These are phyloP conservation scores for Leccinum aurantiacum DNA, from an alignment of 768 basidiomycete species.

Conservation along the genomic window DNA sequence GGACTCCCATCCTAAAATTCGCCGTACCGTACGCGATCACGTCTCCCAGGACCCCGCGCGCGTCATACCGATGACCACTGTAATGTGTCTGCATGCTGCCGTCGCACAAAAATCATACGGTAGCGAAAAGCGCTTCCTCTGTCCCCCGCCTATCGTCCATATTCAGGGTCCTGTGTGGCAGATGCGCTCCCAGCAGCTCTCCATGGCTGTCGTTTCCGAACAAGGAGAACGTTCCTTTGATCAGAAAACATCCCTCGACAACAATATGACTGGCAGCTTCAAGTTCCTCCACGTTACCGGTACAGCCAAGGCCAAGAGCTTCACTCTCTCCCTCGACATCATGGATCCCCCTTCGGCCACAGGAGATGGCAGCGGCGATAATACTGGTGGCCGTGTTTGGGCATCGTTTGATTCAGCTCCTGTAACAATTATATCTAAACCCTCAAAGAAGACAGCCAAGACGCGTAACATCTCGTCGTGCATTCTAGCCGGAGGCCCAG, in stretches of 20 bases:
- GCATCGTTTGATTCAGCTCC: constrained; percentile 90
- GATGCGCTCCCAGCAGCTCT: constrained; percentile 75
- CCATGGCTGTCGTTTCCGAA: constrained; percentile 86
- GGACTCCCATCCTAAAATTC: constrained; percentile 74
- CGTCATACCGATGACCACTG: constrained; percentile 86
- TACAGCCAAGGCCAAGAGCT: constrained; percentile 87
- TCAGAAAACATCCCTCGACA: constrained; percentile 81
- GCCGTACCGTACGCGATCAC: constrained; percentile 82
- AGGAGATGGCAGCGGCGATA: constrained; percentile 36
- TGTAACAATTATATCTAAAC: constrained; percentile 94
- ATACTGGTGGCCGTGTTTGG: constrained; percentile 69
- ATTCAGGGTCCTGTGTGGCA: constrained; percentile 88
- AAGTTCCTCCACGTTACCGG: constrained; percentile 89
- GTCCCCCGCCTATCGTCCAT: constrained; percentile 90
- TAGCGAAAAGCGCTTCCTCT: constrained; percentile 92
- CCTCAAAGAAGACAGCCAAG: constrained; percentile 95
- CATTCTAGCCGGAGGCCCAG: constrained; percentile 85
- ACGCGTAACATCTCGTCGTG: constrained; percentile 90
- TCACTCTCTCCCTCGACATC: constrained; percentile 82
- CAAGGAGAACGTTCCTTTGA: constrained; percentile 80
- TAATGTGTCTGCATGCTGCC: constrained; percentile 86
- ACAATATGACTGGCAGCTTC: constrained; percentile 85
- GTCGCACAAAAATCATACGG: constrained; percentile 97
- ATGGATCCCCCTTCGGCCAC: constrained; percentile 65
- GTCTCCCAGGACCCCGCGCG: constrained; percentile 72